Evolutionary conservation across 1,139 yeast species (phyloP).

Genomic region (Magnusiomyces sp.): DNA sequence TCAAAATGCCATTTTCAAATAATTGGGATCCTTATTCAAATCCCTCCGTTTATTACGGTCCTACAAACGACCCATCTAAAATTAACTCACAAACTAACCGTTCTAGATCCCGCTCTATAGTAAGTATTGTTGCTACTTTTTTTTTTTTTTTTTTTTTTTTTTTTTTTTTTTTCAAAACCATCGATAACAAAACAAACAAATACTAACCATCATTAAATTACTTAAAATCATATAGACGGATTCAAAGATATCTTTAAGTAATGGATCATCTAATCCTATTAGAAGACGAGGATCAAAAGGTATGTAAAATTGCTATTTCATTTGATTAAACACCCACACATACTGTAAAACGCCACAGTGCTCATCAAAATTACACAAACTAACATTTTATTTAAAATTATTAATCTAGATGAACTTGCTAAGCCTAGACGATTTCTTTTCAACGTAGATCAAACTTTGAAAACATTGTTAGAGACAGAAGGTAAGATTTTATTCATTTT

Average conservation of each 20-base stretch:
- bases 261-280: slow-evolving; percentile 5
- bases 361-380: neutral
- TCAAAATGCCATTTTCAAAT: too few species aligned
- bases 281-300: slow-evolving; percentile 19
- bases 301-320: slow-evolving; percentile 15
- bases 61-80: slow-evolving; percentile 47
- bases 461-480: slow-evolving; percentile 62
- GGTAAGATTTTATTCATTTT: slow-evolving; percentile 14
- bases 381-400: slow-evolving; percentile 16
- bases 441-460: slow-evolving; percentile 66
- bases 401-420: slow-evolving; percentile 49
- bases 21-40: slow-evolving; percentile 60
- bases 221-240: slow-evolving; percentile 6
- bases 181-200: neutral
- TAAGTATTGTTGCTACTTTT: slow-evolving; percentile 11
- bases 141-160: neutral
- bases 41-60: slow-evolving; percentile 67
- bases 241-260: slow-evolving; percentile 1
- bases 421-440: slow-evolving; percentile 56
- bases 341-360: neutral
- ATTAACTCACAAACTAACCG: slow-evolving; percentile 22
- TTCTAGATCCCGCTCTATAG: slow-evolving; percentile 23
- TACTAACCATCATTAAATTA: slow-evolving; percentile 2
- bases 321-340: neutral
- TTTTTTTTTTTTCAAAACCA: slow-evolving; percentile 10